Evolutionary conservation across 768 basidiomycete genomes (phyloP).

Genomic region (Gelatoporia subvermispora): DNA sequence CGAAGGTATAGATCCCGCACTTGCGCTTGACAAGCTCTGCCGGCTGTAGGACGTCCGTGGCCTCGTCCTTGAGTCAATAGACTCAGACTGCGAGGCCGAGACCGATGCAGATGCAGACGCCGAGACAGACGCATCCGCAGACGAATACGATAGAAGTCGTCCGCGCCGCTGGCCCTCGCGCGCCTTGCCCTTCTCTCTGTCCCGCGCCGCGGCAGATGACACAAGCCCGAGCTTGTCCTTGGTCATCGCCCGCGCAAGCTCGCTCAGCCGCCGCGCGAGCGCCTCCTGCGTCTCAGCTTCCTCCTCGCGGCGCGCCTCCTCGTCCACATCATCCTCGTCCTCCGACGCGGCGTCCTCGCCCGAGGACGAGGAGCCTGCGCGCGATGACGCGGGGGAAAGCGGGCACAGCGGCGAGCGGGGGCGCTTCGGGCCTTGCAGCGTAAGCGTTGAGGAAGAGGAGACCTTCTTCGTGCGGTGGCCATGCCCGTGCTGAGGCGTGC

Average conservation of each 20-base stretch:
- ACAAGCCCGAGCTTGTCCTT: constrained; percentile 71
- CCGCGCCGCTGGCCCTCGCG: background rate
- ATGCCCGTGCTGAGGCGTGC: background rate
- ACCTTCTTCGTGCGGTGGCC: constrained; percentile 39
- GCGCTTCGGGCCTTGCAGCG: constrained; percentile 50
- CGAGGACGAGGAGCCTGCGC: constrained; percentile 10
- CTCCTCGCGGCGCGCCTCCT: constrained; percentile 55
- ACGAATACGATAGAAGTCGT: no score
- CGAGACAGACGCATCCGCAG: constrained; percentile 14
- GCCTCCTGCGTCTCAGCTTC: constrained; percentile 70
- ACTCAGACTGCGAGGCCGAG: constrained; percentile 5
- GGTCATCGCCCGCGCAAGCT: constrained; percentile 69
- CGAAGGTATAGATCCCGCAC: constrained; percentile 72
- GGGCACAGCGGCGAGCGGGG: constrained; percentile 34
- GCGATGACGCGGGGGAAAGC: constrained; percentile 43
- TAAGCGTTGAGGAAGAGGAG: constrained; percentile 68
- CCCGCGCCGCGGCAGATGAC: constrained; percentile 19
- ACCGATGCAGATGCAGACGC: constrained; percentile 6
- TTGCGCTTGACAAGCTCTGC: constrained; percentile 69
- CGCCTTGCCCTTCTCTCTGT: constrained; percentile 6
- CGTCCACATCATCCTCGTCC: constrained; percentile 49
- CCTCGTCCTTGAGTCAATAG: constrained; percentile 19
- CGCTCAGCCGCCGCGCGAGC: constrained; percentile 60
- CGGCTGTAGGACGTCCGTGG: constrained; percentile 47
- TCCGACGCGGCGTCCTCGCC: constrained; percentile 22